Percentiles rank a stretch among this genome's conserved stretches.
These are phyloP conservation scores for Lachancea nothofagi DNA, from an alignment of 805 yeast species.

Conservation along the genomic window DNA sequence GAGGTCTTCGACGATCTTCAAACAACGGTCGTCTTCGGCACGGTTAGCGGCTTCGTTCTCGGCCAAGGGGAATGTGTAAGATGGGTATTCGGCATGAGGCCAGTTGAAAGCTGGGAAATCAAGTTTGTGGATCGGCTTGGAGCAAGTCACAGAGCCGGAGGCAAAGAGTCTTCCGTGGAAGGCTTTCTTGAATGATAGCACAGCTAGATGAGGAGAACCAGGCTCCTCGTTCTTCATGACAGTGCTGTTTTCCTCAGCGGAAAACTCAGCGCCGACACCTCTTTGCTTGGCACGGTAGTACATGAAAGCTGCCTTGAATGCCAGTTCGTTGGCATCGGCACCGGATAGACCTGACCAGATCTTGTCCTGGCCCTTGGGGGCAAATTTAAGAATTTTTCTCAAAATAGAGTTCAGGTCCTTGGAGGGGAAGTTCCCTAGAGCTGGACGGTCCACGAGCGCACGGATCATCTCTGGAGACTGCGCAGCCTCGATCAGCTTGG, in stretches of 20 bases:
- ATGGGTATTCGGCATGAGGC: slow-evolving; percentile 95
- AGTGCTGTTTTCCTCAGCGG: slow-evolving; percentile 61
- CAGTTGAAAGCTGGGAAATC: slow-evolving; percentile 91
- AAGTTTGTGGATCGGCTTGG: slow-evolving; percentile 91
- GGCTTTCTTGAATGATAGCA: slow-evolving; percentile 78
- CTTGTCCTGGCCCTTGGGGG: slow-evolving; percentile 55
- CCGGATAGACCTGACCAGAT: slow-evolving; percentile 66
- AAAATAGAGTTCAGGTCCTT: slow-evolving; percentile 47
- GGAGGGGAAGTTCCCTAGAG: slow-evolving; percentile 59
- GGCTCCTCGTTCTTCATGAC: slow-evolving; percentile 82
- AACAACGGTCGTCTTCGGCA: slow-evolving; percentile 76
- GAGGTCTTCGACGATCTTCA: slow-evolving; percentile 66
- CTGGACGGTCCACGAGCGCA: slow-evolving; percentile 65
- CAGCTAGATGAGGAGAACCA: slow-evolving; percentile 82
- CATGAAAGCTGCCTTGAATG: slow-evolving; percentile 67
- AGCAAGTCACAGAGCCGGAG: slow-evolving; percentile 82
- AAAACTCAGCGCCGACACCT: slow-evolving; percentile 54
- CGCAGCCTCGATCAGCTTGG: slow-evolving; percentile 54
- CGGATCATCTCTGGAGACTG: slow-evolving; percentile 55
- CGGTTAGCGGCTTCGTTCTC: slow-evolving; percentile 56
- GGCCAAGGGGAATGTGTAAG: slow-evolving; percentile 78
- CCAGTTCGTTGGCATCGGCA: slow-evolving; percentile 66
- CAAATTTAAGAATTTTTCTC: slow-evolving; percentile 49
- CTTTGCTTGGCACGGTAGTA: slow-evolving; percentile 52
- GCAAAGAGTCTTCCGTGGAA: slow-evolving; percentile 97